Base-by-base conservation (phyloP, 2,329 filamentous ascomycete species). In the Epicoccum sorghinum region DNA sequence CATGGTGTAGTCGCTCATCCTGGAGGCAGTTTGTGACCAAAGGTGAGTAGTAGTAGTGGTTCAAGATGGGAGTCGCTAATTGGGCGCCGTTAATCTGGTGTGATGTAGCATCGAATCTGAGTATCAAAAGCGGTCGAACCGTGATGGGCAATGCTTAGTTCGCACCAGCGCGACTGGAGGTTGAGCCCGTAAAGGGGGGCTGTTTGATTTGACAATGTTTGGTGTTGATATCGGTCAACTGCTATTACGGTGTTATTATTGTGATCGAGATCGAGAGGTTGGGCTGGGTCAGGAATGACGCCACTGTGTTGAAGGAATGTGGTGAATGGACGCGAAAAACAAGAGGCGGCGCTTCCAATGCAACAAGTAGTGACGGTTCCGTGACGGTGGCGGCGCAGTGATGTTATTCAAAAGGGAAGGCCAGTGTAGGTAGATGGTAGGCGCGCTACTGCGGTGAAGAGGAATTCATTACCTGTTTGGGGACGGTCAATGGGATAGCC, bases 1-100 rank as follows among this genome's bases (percentile, higher is more conserved):
- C 14, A 62, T 42, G 40, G 57, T 47, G 58, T 65, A 67, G 38
- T 71, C 69, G 41, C 65, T 56, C 71, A 74, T 75, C 53, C 47
- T 55, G 45, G 42, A 53, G 30, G 47, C n/a, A 38, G 36, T 45
- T 10, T 36, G 52, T 30, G 22, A 36, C 38, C 40, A 36, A 52
- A 25, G 50, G 47, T 48, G 29, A 29, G 41, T 41, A 44, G 39
- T 37, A 44, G 39, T 37, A 47, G 52, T 27, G 47, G 41, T 44
- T 39, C 42, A 37, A 47, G 44, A 45, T 42, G 50, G 50, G 52
- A 51, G 39, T 56, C 57, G 64, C 66, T 72, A 69, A 50, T 61
- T 64, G 54, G 67, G 64, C 62, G 64, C 67, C 60, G 61, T 60
- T 63, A 50, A 53, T 54, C 50, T 43, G 47, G 40, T 53, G 57